Base-by-base conservation (phyloP, 768 basidiomycete species). In the Rhizopogon rudus region DNA sequence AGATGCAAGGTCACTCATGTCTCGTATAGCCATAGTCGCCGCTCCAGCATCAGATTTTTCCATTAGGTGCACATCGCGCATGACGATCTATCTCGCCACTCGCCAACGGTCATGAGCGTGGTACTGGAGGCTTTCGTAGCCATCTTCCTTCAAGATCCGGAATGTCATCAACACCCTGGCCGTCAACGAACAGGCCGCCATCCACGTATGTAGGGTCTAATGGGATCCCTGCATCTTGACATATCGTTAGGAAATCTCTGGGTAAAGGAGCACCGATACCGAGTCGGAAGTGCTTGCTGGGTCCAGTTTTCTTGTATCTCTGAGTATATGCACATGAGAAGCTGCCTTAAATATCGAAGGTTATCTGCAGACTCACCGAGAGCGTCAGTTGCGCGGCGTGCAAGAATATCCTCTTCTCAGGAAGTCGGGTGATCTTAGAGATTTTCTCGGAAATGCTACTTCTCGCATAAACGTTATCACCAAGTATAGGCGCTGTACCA, bases 341-440 rank as follows among this genome's bases (percentile, higher is more conserved):
- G 16, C 35, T 33, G 20, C 53, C 31, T 51, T n/a, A 16, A 28
- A 33, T 8, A 12, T 59, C 29, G 9, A 25, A 17, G 37, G 48
- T 46, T 9, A 13, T 37, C 22, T 48, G 22, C 42, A 41, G 45
- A 66, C 82, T 61, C 60, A 85, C 86, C 20, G 73, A 75, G 52
- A 87, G 71, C 1, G 82, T 80, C 33, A 86, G 53, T 45, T 81
- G 76, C 3, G 82, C 77, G 7, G 85, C 76, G 57, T 88, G 87
- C 8, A 87, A 69, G 61, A 81, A 87, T 33, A 86, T 64, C n/a
- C 79, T 76, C 55, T 79, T 73, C 31, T 71, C 58, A 0, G 77
- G 78, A 3, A 83, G 59, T 37, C 53, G 60, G 42, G 69, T 57
- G 52, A 62, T 41, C 52, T 61, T 59, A 41, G 58, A 46, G 25